Evolutionary conservation across 306 rosid genomes (phyloP).

Genomic region (Quercus gilva): DNA sequence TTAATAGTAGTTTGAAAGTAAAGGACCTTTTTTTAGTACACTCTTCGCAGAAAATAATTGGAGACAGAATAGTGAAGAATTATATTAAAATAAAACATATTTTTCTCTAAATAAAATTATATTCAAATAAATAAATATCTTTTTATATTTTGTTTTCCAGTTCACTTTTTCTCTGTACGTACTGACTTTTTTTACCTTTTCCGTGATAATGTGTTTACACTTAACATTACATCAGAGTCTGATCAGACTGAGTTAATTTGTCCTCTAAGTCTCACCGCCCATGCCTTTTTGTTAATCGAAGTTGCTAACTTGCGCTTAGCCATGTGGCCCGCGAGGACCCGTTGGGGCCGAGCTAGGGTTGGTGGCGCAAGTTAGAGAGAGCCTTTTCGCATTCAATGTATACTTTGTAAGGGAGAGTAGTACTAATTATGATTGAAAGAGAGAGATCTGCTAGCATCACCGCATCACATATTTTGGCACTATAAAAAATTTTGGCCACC

Average conservation of each 20-base stretch:
- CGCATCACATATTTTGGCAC: not conserved
- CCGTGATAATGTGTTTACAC: too few relatives aligned
- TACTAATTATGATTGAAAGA: too few relatives aligned
- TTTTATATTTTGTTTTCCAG: too few relatives aligned
- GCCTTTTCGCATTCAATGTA: not conserved
- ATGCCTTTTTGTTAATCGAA: not conserved
- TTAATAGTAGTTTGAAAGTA: not conserved
- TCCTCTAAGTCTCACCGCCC: constrained; percentile 6
- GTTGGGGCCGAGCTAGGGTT: not conserved
- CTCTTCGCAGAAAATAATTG: too few relatives aligned
- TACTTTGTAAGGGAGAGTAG: not conserved
- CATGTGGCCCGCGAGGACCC: not conserved
- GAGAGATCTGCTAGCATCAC: too few relatives aligned
- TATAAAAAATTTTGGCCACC: not conserved
- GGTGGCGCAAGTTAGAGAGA: not conserved
- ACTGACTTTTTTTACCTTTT: too few relatives aligned
- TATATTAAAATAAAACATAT: too few relatives aligned
- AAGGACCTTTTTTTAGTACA: not conserved
- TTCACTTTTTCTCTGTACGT: too few relatives aligned
- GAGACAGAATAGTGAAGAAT: too few relatives aligned
- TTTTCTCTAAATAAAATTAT: too few relatives aligned
- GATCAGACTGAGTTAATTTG: not conserved
- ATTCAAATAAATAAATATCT: too few relatives aligned
- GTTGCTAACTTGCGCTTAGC: constrained; percentile 7
- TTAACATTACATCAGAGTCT: too few relatives aligned